Percentiles rank a stretch among this genome's conserved stretches.
Conservation (phyloP, 2,329 filamentous ascomycete genomes). For the Plectosphaerella plurivora region DNA sequence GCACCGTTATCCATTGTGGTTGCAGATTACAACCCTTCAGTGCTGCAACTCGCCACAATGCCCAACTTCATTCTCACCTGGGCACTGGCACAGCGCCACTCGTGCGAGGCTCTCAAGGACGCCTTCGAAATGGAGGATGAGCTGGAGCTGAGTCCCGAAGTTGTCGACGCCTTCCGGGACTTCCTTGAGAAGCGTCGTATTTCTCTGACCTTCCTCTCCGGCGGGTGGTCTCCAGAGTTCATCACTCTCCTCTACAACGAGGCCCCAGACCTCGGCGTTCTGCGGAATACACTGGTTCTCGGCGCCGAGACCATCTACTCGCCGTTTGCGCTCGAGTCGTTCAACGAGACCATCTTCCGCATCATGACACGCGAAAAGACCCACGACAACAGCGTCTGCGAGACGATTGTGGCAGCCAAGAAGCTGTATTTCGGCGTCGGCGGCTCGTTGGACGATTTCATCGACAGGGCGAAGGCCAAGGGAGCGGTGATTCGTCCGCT, state of each 20-base stretch:
- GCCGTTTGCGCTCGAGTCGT: slow-evolving; percentile 63
- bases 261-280: slow-evolving; percentile 8
- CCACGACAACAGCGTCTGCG: slow-evolving; percentile 8
- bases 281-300: slow-evolving; percentile 47
- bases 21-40: slow-evolving; percentile 76
- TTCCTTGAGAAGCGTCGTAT: slow-evolving; percentile 48
- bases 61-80: slow-evolving; percentile 74
- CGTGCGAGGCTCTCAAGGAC: slow-evolving; percentile 32
- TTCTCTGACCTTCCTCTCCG: slow-evolving; percentile 64
- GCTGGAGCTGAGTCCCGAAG: slow-evolving; percentile 55
- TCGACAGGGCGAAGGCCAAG: slow-evolving; percentile 42
- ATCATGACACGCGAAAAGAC: slow-evolving; percentile 45
- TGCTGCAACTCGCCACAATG: slow-evolving; percentile 72
- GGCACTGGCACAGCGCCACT: slow-evolving; percentile 41
- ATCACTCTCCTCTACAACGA: slow-evolving; percentile 50
- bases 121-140: slow-evolving; percentile 53
- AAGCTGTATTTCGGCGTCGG: slow-evolving; percentile 81
- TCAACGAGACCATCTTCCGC: slow-evolving; percentile 61
- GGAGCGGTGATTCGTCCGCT: slow-evolving; percentile 46
- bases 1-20: slow-evolving; percentile 55
- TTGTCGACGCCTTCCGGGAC: slow-evolving; percentile 54
- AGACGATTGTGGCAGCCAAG: slow-evolving; percentile 69
- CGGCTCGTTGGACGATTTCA: slow-evolving; percentile 74
- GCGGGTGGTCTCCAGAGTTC: slow-evolving; percentile 67
- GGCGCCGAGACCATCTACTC: slow-evolving; percentile 84